A percentile compares a stretch with the other conserved stretches of the same genome.
Evolutionary conservation across 2,329 filamentous ascomycete species (phyloP).

Genomic region (Epichloe coenophiala): DNA sequence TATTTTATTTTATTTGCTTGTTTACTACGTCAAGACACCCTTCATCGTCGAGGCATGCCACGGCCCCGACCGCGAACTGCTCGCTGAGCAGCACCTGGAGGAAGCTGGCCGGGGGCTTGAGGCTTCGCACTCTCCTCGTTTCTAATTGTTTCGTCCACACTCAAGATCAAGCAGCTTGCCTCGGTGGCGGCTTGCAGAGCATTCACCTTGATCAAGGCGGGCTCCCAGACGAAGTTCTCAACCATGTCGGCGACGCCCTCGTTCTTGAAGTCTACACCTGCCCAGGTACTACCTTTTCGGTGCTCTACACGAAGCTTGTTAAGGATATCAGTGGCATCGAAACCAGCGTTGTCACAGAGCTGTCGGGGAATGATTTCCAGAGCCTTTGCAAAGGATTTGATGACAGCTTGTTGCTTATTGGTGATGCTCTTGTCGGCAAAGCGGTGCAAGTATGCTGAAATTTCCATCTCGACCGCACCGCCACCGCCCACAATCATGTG

Average conservation of each 20-base stretch:
- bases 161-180: slow-evolving; percentile 86
- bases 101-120: slow-evolving; percentile 66
- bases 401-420: slow-evolving; percentile 92
- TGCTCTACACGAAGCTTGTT: slow-evolving; percentile 95
- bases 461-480: slow-evolving; percentile 90
- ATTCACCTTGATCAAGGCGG: slow-evolving; percentile 89
- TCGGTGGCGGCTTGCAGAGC: slow-evolving; percentile 93
- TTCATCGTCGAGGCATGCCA: slow-evolving; percentile 74
- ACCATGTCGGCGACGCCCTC: slow-evolving; percentile 93
- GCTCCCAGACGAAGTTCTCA: slow-evolving; percentile 95
- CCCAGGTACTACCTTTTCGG: slow-evolving; percentile 84
- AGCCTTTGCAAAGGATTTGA: slow-evolving; percentile 96
- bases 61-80: slow-evolving; percentile 72
- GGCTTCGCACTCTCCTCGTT: slow-evolving; percentile 87
- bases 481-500: slow-evolving; percentile 88
- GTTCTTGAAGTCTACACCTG: slow-evolving; percentile 85
- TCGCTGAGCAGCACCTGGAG: slow-evolving; percentile 75
- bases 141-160: slow-evolving; percentile 95
- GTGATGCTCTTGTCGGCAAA: slow-evolving; percentile 87
- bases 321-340: slow-evolving; percentile 94
- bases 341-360: slow-evolving; percentile 95
- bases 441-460: slow-evolving; percentile 83
- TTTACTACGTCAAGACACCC: not conserved
- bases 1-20: slow-evolving; percentile 2
- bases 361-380: slow-evolving; percentile 94